Conservation (phyloP, 2,329 filamentous ascomycete genomes). For the Hortaea sp. region DNA sequence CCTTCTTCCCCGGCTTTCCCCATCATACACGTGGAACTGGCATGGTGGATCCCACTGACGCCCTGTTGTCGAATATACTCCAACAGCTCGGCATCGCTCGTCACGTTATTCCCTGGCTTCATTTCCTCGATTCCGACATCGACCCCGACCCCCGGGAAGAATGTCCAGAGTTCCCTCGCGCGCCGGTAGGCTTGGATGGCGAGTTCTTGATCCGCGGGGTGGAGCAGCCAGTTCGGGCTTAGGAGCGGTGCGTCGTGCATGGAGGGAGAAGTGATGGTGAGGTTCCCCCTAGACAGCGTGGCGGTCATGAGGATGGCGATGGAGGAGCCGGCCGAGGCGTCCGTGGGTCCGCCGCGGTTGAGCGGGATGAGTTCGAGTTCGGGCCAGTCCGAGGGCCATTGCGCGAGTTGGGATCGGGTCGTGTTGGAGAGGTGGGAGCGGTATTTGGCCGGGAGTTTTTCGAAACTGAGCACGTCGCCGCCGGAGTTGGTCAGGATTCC, state of each 20-base stretch:
- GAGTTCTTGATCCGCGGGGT: slow-evolving; percentile 32
- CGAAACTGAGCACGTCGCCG: background rate
- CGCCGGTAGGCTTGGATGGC: slow-evolving; percentile 2
- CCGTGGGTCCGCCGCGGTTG: background rate
- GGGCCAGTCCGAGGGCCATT: slow-evolving; percentile 4
- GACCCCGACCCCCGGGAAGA: background rate
- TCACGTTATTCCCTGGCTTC: slow-evolving; percentile 26
- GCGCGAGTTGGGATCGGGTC: background rate
- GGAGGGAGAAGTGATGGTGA: background rate
- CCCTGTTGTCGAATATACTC: slow-evolving; percentile 16
- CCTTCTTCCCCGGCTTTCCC: background rate
- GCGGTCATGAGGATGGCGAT: slow-evolving; percentile 45
- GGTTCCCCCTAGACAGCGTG: slow-evolving; percentile 11
- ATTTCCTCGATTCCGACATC: background rate
- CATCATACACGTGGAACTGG: slow-evolving; percentile 10
- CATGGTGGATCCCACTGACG: background rate
- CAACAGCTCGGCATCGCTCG: slow-evolving; percentile 37
- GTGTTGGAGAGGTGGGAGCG: slow-evolving; percentile 3
- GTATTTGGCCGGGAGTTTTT: slow-evolving; percentile 5
- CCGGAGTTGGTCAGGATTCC: background rate
- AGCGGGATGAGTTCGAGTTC: slow-evolving; percentile 2
- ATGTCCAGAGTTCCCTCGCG: background rate
- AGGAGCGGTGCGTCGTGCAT: background rate
- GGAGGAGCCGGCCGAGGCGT: slow-evolving; percentile 34
- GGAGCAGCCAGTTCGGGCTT: slow-evolving; percentile 13